Base-by-base conservation (phyloP, 805 yeast species). In the Lachancea sp. region DNA sequence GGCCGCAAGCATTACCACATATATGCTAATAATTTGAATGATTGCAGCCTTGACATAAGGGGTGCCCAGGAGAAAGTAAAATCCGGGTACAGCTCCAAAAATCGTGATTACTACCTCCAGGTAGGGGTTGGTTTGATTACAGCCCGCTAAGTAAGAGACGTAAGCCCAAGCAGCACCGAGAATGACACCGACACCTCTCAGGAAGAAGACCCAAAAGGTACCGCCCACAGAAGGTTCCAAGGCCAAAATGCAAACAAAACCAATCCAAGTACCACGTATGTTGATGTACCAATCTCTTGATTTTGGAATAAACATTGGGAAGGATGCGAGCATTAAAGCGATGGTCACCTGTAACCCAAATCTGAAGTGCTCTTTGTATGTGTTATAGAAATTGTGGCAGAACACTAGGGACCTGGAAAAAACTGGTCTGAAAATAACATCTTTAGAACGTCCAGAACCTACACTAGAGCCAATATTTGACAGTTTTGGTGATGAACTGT, bases 1-100 rank as follows among this genome's bases (percentile, higher is more conserved):
- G 2, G 76, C 58, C 0, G 77, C 70, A n/a, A 71, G 52, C 37
- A 70, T 48, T 8, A 74, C 77, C 36, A 72, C 60, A 39, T 70
- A 70, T 13, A 69, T 63, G 25, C 74, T 68, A 35, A 74, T 71
- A 6, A 71, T 59, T 12, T 70, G 68, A 32, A 74, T 70, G 44
- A 73, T 67, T 0, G 75, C 77, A 4, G 77, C 76, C 45, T 72
- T 74, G 13, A 70, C 67, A 41, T 70, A 72, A 2, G 75, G 73
- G 1, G 75, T 63, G 0, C 69, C 72, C 25, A 72, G 35, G 38
- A 70, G 53, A 42, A 45, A 67, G 49, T 72, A 73, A 46, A 62
- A 71, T 0, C 75, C 75, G 1, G 74, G 71, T 6, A 64, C 51
- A 1, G 73, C 67, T 8, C 74, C 74, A 42, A 72, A 50, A 0